Evolutionary conservation across 352 stramenopile species (phyloP).

Genomic region (Lagenidium giganteum): DNA sequence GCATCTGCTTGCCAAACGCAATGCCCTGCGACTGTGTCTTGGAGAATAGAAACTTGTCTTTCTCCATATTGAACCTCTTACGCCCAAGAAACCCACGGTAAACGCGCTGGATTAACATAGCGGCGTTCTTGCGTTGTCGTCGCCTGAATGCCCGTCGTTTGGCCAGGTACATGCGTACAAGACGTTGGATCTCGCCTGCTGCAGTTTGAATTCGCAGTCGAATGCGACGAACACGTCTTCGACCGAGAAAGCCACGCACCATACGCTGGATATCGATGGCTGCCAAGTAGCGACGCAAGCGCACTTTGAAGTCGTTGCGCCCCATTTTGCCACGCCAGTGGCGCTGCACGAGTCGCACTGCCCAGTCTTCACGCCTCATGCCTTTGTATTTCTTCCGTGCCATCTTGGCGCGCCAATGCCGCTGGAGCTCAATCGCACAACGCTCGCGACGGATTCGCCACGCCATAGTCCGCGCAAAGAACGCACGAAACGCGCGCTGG

Average conservation of each 20-base stretch:
- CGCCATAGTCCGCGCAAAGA: conserved; percentile 82
- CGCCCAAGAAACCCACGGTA: conserved; percentile 87
- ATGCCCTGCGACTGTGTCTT: conserved; percentile 92
- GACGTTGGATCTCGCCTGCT: conserved; percentile 74
- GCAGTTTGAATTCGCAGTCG: conserved; percentile 39
- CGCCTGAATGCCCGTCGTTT: conserved; percentile 39
- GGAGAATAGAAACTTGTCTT: conserved; percentile 94
- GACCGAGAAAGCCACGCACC: conserved; percentile 72
- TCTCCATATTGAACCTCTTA: conserved; percentile 70
- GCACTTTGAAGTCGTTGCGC: conserved; percentile 70
- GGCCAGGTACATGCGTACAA: conserved; percentile 66
- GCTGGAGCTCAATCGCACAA: conserved; percentile 85
- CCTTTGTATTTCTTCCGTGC: conserved; percentile 71
- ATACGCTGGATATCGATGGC: conserved; percentile 86
- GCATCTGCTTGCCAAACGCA: conserved; percentile 93
- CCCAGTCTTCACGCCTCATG: conserved; percentile 87
- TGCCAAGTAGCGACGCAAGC: conserved; percentile 65
- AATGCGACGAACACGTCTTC: conserved; percentile 47
- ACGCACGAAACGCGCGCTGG: conserved; percentile 87
- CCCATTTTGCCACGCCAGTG: conserved; percentile 89
- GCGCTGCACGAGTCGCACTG: conserved; percentile 86
- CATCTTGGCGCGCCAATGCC: conserved; percentile 78
- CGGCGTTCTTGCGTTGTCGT: conserved; percentile 48
- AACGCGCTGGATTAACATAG: conserved; percentile 80
- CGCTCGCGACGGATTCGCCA: conserved; percentile 61